Percentiles rank a stretch among this genome's conserved stretches.
Evolutionary conservation across 2,329 filamentous ascomycete genomes (phyloP).

Genomic region (Aspergillus melleus): DNA sequence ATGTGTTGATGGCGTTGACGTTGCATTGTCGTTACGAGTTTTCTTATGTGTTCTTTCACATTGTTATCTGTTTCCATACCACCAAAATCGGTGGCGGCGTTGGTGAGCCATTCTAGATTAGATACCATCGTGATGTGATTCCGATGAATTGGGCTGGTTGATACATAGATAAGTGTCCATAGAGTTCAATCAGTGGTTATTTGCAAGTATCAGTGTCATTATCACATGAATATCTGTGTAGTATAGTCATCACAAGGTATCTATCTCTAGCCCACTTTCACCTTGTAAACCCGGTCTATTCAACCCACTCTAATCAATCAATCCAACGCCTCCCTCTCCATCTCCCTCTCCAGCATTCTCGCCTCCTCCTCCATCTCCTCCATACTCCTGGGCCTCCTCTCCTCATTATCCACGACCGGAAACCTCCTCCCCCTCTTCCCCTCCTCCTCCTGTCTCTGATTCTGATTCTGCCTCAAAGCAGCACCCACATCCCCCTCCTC

Average conservation of each 20-base stretch:
- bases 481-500: constrained; percentile 81
- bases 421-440: constrained; percentile 59
- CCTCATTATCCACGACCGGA: constrained; percentile 69
- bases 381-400: constrained; percentile 52
- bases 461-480: constrained; percentile 49
- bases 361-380: constrained; percentile 42
- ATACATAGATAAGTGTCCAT: neutral
- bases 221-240: no score
- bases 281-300: no score
- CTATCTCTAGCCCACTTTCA: neutral
- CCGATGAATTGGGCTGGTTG: constrained; percentile 1
- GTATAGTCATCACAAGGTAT: neutral
- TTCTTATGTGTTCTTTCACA: constrained; percentile 2
- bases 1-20: constrained; percentile 14
- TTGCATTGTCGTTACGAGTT: constrained; percentile 2
- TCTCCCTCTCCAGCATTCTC: constrained; percentile 42
- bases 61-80: neutral
- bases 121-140: neutral
- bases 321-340: constrained; percentile 37
- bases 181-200: neutral
- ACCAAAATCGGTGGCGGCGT: constrained; percentile 7
- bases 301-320: constrained; percentile 10
- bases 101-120: constrained; percentile 6
- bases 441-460: constrained; percentile 21
- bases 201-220: neutral